These are phyloP conservation scores for Neonectria faginata DNA, from an alignment of 2,329 filamentous ascomycete genomes.

Conservation along the genomic window DNA sequence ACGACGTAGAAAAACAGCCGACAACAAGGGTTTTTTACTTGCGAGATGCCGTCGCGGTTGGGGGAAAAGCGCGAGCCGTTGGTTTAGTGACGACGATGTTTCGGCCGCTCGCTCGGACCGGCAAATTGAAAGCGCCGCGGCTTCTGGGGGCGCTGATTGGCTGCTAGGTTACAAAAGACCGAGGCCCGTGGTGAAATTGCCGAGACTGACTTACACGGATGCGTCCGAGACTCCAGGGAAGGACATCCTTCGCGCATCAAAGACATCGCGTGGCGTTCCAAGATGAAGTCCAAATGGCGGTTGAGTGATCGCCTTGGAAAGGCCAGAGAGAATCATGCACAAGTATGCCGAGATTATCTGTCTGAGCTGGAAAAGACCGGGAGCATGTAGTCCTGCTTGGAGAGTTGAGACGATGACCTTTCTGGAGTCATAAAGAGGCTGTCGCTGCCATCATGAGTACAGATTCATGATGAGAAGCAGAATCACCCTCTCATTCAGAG, in stretches of 20 bases:
- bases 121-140: constrained; percentile 22
- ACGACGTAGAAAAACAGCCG: neutral
- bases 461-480: neutral
- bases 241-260: neutral
- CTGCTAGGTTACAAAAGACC: constrained; percentile 12
- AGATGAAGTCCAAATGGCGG: neutral
- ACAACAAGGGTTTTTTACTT: constrained; percentile 17
- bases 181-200: constrained; percentile 20
- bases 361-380: constrained; percentile 1
- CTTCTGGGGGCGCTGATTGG: neutral
- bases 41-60: constrained; percentile 15
- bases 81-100: constrained; percentile 3
- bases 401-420: neutral
- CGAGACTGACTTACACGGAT: constrained; percentile 17
- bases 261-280: neutral
- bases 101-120: constrained; percentile 25
- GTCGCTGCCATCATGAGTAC: neutral
- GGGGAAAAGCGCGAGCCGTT: constrained; percentile 3
- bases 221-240: neutral
- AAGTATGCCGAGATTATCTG: neutral
- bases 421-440: neutral
- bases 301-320: neutral
- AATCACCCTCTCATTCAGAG: neutral
- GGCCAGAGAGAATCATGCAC: neutral
- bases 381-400: neutral